Evolutionary conservation across 257 asterid genomes (phyloP).

Genomic region (Fraxinus pennsylvanica): DNA sequence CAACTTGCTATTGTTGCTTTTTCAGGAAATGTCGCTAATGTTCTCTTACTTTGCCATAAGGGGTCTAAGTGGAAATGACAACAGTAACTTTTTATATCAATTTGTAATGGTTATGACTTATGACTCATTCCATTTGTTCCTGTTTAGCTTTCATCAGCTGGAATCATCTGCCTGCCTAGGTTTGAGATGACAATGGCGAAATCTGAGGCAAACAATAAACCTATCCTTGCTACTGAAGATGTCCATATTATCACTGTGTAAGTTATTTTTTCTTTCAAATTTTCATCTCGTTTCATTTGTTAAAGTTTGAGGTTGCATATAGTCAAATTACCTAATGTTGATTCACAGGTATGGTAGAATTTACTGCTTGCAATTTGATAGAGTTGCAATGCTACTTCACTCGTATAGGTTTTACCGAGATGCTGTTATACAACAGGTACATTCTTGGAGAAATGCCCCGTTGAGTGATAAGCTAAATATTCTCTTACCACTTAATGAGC

Average conservation of each 20-base stretch:
- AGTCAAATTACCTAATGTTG: background rate
- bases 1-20: constrained; percentile 14
- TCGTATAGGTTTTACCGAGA: constrained; percentile 92
- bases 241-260: constrained; percentile 85
- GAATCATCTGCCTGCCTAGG: constrained; percentile 79
- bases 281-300: constrained; percentile 9
- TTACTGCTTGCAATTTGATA: constrained; percentile 93
- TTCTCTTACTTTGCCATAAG: background rate
- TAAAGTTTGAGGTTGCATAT: constrained; percentile 22
- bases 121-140: constrained; percentile 24
- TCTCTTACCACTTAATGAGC: constrained; percentile 8
- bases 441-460: constrained; percentile 26
- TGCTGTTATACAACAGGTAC: constrained; percentile 86
- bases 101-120: constrained; percentile 24
- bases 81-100: background rate
- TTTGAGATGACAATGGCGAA: constrained; percentile 88
- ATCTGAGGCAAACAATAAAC: constrained; percentile 72
- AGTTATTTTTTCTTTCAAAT: constrained; percentile 18
- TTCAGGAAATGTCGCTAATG: constrained; percentile 10
- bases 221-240: constrained; percentile 85
- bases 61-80: background rate
- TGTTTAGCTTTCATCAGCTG: constrained; percentile 79
- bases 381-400: constrained; percentile 80
- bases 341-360: constrained; percentile 89
- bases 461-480: constrained; percentile 8